phyloP scores from a whole-genome alignment of 495 filamentous ascomycete genomes.

The Aspergillus ostianus region DNA sequence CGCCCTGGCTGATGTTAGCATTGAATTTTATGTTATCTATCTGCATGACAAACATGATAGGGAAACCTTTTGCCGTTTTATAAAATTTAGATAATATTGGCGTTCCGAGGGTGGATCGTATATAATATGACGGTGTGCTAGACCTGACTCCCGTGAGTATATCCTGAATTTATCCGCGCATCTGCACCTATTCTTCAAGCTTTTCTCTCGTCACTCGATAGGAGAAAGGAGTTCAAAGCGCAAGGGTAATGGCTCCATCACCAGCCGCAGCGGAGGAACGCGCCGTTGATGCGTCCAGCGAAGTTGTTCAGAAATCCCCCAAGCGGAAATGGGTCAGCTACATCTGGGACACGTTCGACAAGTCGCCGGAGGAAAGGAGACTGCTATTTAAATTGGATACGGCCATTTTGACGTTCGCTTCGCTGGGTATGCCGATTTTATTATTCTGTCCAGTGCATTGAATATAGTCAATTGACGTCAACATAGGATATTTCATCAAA shows the following conservation, averaged over 20 bases:
- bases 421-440: constrained; percentile 35
- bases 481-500: constrained; percentile 56
- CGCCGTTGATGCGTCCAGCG: constrained; percentile 9
- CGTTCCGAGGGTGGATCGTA: no score
- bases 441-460: background rate
- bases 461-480: background rate
- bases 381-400: constrained; percentile 61
- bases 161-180: no score
- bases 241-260: constrained; percentile 15
- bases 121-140: no score
- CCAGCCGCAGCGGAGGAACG: constrained; percentile 18
- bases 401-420: constrained; percentile 54
- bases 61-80: no score
- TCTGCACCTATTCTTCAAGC: no score
- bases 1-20: background rate
- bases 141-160: no score
- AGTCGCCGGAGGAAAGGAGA: constrained; percentile 56
- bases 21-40: background rate
- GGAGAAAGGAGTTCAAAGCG: background rate
- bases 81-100: no score
- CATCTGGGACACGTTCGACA: constrained; percentile 62
- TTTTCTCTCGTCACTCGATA: no score
- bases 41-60: background rate
- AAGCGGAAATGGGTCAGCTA: constrained; percentile 44
- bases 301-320: constrained; percentile 21